Base-by-base conservation (phyloP, 1,284 basidiomycete species). In the Trichosporon inkin region DNA sequence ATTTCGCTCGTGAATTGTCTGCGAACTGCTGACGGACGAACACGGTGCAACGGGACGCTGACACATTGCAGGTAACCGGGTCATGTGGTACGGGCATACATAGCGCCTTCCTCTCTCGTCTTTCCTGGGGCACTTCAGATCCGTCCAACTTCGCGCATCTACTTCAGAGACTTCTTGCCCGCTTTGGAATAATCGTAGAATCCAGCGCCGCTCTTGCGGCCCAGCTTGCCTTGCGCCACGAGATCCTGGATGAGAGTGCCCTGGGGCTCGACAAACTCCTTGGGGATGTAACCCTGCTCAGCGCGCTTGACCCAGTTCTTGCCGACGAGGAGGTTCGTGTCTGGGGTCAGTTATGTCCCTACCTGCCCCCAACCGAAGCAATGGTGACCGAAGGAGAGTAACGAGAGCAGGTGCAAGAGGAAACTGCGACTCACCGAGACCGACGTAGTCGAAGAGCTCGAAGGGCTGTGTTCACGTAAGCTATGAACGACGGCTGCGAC, bases 361-460 rank as follows among this genome's bases (percentile, higher is more conserved):
- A 3, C 3, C 36, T 38, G 13, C 20, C 19, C 3, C 14, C 3
- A 17, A 32, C 14, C 10, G 49, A n/a, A n/a, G n/a, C n/a, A n/a
- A n/a, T n/a, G n/a, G n/a, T n/a, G n/a, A n/a, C n/a, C n/a, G n/a
- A 20, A 11, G 17, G 47, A 34, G 20, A 7, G 32, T n/a, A 11
- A 52, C n/a, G 47, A 58, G 17, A 34, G 19, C 24, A 28, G 19
- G 11, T 10, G 32, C 14, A 34, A 3, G 24, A 32, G 13, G 8
- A 14, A 40, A 67, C 49, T 58, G 63, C 39, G 7, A 58, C 76
- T 69, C 75, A 78, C 81, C 81, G 38, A 83, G 74, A 22, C 82
- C 82, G 35, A 83, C 80, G 53, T 82, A 80, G 68, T 84, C 83
- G 32, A 81, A 78, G 2, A 84, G 77, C 71, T 84, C 81, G 66